Evolutionary conservation across 768 basidiomycete species (phyloP), one percentile per base, ranked within the genome.

Genomic region (Boletus sensibilis): DNA sequence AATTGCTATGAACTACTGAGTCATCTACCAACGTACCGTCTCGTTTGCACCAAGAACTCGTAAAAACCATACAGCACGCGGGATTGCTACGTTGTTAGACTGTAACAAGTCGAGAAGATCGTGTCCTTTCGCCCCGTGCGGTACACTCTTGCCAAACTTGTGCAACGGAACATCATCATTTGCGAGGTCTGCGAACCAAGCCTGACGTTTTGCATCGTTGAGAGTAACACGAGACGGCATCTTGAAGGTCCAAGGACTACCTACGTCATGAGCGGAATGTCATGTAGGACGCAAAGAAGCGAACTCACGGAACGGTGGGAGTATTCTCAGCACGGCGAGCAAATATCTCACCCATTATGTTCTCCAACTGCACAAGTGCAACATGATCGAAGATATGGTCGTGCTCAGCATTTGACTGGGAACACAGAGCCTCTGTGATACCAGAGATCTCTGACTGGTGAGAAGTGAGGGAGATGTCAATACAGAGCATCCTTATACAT

Each of bases 21-120:
- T 42, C 33, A 43, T 39, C 56, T n/a, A 35, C 21, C 23, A 9
- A 57, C 55, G 12, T 66, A 91, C 90, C 47, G 88, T 90, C 72
- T 94, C 92, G 62, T 93, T 92, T 20, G 87, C 90, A 25, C 92
- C 92, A 63, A 92, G 84, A 4, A 92, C 90, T 20, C 92, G 82
- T 27, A 94, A 76, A 67, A 93, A 90, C 92, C 92, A 94, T 8
- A 93, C 84, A 4, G 92, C 92, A 43, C 92, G 81, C 2, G 87
- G 79, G 34, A 92, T 87, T 7, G 87, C 87, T 27, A 94, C 88
- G 54, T 86, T 82, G 52, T 91, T 85, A 7, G 79, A 76, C 52
- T 93, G 88, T 31, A 94, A 72, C 41, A 93, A 75, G 57, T 94
- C 92, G 49, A 94, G 75, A 29, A 94, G 78, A 64, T 92, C 91